phyloP scores from a whole-genome alignment of 2,329 filamentous ascomycete species.

The Neonectria ditissima region DNA sequence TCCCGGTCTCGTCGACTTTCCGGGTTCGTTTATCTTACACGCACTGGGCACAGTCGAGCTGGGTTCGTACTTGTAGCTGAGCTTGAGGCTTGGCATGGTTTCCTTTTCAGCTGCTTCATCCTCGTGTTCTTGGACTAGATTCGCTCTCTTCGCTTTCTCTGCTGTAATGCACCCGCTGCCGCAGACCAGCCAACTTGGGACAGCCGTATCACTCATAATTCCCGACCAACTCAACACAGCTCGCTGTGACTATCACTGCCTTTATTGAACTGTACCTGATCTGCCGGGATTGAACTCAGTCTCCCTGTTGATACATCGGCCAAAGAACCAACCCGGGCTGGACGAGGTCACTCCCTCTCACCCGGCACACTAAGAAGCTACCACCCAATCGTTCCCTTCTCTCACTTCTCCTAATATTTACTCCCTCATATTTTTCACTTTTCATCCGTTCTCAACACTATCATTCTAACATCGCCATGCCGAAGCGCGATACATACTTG shows the following conservation, averaged over 20 bases:
- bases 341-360: not conserved
- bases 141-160: not conserved
- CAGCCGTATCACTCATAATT: not conserved
- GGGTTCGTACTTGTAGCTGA: not conserved
- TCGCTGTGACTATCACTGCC: not conserved
- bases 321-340: not conserved
- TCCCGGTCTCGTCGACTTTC: not conserved
- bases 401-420: not conserved
- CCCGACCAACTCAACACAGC: not conserved
- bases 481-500: not conserved
- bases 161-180: not conserved
- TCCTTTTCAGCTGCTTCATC: not conserved
- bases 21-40: not conserved
- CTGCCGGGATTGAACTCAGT: conserved; percentile 27
- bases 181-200: not conserved
- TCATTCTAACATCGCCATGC: not conserved
- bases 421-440: not conserved
- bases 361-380: not conserved
- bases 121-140: not conserved
- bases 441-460: not conserved
- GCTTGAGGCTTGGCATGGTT: not conserved
- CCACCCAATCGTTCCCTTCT: not conserved
- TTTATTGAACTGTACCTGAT: not conserved
- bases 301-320: not conserved
- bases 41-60: too few relatives aligned